phyloP scores from a whole-genome alignment of 176 grass and related monocot species.

The Triticum dicoccoides region DNA sequence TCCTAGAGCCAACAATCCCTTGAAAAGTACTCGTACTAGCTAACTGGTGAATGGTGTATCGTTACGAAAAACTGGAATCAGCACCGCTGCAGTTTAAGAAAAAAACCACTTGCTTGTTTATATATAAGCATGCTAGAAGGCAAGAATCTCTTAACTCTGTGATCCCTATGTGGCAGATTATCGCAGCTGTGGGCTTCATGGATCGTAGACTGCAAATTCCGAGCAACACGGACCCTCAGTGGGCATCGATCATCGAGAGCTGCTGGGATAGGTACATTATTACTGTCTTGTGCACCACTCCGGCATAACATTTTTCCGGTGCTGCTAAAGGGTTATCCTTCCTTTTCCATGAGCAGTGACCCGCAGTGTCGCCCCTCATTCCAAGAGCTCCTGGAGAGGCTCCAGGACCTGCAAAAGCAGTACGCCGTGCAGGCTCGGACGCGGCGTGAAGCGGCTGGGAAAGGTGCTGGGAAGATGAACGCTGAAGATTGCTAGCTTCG shows the following conservation, averaged over 20 bases:
- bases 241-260: slow-evolving; percentile 71
- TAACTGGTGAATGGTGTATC: not conserved
- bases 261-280: slow-evolving; percentile 75
- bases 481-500: slow-evolving; percentile 33
- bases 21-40: not conserved
- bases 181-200: slow-evolving; percentile 92
- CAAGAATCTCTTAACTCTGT: not conserved
- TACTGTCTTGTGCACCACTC: not conserved
- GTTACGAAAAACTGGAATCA: not conserved
- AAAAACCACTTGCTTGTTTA: not conserved
- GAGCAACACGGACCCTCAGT: slow-evolving; percentile 55
- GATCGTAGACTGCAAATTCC: slow-evolving; percentile 80
- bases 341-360: slow-evolving; percentile 45
- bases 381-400: slow-evolving; percentile 63
- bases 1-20: not conserved
- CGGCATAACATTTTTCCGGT: not conserved
- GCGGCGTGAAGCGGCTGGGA: slow-evolving; percentile 32
- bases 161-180: slow-evolving; percentile 42
- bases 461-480: slow-evolving; percentile 30
- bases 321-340: not conserved
- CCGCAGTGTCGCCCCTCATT: slow-evolving; percentile 64
- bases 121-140: not conserved
- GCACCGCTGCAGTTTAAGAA: not conserved
- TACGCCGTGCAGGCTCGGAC: slow-evolving; percentile 44
- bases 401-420: slow-evolving; percentile 59